Conservation (phyloP, 345 rosid genomes). For the Excoecaria agallocha region DNA sequence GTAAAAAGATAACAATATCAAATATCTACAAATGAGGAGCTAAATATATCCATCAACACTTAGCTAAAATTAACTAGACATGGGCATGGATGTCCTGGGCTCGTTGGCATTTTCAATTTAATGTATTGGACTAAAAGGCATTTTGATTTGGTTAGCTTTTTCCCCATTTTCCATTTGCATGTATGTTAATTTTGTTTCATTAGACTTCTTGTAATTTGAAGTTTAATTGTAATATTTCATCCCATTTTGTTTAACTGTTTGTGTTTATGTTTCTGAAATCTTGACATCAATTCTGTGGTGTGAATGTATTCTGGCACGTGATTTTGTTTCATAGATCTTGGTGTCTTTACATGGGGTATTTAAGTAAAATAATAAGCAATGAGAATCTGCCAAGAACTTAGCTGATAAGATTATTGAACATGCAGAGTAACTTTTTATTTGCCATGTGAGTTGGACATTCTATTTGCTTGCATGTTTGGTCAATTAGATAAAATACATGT, state of each 20-base stretch:
- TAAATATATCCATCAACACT: too few species aligned
- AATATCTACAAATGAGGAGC: too few species aligned
- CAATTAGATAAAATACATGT: too few species aligned
- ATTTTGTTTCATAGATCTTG: background rate
- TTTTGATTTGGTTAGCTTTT: background rate
- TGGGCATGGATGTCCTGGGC: background rate
- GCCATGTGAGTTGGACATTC: background rate
- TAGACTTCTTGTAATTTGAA: background rate
- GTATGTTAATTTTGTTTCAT: background rate
- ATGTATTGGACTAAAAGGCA: too few species aligned
- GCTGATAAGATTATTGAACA: background rate
- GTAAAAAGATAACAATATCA: too few species aligned
- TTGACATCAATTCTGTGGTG: background rate
- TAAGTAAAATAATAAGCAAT: too few species aligned
- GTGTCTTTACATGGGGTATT: background rate
- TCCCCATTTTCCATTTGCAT: background rate
- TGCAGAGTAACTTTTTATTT: background rate
- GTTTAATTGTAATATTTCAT: background rate
- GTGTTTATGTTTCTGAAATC: background rate
- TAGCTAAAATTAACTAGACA: background rate
- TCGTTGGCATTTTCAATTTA: background rate
- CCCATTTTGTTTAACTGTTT: background rate
- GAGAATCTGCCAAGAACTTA: too few species aligned
- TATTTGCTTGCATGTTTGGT: background rate
- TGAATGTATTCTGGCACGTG: background rate